Percentiles rank a stretch among this genome's conserved stretches.
phyloP scores from a whole-genome alignment of 2,329 filamentous ascomycete species.

The Pseudopyricularia javanii region DNA sequence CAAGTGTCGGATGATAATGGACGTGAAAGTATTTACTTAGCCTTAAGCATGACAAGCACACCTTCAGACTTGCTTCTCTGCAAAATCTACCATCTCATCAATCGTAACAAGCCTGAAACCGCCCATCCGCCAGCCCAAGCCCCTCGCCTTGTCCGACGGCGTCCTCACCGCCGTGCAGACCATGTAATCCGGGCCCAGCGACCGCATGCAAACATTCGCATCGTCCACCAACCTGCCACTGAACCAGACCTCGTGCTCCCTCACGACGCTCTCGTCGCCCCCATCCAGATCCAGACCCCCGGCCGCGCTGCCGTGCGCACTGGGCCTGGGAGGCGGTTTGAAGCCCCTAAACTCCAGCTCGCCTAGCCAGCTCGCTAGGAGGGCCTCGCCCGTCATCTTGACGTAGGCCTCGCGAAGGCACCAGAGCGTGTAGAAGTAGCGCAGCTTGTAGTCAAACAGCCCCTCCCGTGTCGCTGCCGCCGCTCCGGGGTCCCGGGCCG shows the following conservation, averaged over 20 bases:
- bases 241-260: constrained; percentile 24
- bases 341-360: constrained; percentile 59
- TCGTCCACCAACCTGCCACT: constrained; percentile 23
- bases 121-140: constrained; percentile 21
- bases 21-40: neutral
- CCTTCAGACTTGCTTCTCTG: constrained; percentile 17
- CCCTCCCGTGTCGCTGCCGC: constrained; percentile 13
- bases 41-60: neutral
- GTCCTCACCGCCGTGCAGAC: constrained; percentile 37
- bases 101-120: constrained; percentile 30
- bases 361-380: constrained; percentile 60
- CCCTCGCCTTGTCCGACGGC: constrained; percentile 21
- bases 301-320: constrained; percentile 6
- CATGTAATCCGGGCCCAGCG: constrained; percentile 39
- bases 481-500: constrained; percentile 13
- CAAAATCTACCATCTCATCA: constrained; percentile 31
- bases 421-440: constrained; percentile 67
- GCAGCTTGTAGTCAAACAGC: constrained; percentile 48
- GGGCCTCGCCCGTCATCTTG: constrained; percentile 70
- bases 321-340: constrained; percentile 32
- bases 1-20: neutral
- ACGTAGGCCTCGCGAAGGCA: constrained; percentile 71
- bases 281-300: constrained; percentile 6
- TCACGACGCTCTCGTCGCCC: constrained; percentile 10
- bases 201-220: constrained; percentile 27